A percentile compares a stretch with the other conserved stretches of the same genome.
Conservation (phyloP, 202 grass and related monocot genomes). For the Panicum virgatum region DNA sequence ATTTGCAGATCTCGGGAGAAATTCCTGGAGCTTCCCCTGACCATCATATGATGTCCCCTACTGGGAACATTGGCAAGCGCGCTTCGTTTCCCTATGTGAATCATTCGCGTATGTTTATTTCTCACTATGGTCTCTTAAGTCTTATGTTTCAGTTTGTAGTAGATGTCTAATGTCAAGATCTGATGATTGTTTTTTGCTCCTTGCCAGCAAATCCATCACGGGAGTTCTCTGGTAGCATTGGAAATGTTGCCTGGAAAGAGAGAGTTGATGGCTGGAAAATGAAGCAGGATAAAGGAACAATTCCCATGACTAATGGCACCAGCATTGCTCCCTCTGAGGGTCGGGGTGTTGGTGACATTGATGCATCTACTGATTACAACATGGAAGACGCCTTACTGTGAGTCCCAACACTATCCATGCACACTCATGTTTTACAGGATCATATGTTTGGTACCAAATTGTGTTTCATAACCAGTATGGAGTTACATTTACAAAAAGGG, state of each 20-base stretch:
- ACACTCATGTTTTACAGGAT: neutral
- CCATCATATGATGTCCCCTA: constrained; percentile 99
- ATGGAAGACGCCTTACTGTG: constrained; percentile 98
- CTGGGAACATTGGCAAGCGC: constrained; percentile 82
- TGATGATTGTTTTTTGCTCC: constrained; percentile 39
- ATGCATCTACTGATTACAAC: constrained; percentile 98
- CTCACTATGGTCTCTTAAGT: constrained; percentile 22
- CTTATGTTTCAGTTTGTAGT: constrained; percentile 27
- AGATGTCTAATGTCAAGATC: constrained; percentile 30
- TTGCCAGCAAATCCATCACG: constrained; percentile 82
- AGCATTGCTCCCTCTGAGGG: constrained; percentile 97
- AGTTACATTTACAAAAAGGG: neutral
- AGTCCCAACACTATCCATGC: constrained; percentile 28
- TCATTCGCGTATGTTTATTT: constrained; percentile 71
- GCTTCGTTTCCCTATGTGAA: constrained; percentile 85
- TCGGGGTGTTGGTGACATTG: constrained; percentile 81
- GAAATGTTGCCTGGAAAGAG: constrained; percentile 99
- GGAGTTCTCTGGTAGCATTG: constrained; percentile 92
- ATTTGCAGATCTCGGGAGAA: constrained; percentile 85
- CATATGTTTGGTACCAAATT: constrained; percentile 7
- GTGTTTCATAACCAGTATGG: neutral
- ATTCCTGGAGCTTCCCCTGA: constrained; percentile 90
- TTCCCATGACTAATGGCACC: constrained; percentile 92
- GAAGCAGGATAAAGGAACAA: constrained; percentile 91
- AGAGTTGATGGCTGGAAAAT: constrained; percentile 99